phyloP scores from a whole-genome alignment of 2,329 filamentous ascomycete genomes.

The Rasamsonia emersonii region DNA sequence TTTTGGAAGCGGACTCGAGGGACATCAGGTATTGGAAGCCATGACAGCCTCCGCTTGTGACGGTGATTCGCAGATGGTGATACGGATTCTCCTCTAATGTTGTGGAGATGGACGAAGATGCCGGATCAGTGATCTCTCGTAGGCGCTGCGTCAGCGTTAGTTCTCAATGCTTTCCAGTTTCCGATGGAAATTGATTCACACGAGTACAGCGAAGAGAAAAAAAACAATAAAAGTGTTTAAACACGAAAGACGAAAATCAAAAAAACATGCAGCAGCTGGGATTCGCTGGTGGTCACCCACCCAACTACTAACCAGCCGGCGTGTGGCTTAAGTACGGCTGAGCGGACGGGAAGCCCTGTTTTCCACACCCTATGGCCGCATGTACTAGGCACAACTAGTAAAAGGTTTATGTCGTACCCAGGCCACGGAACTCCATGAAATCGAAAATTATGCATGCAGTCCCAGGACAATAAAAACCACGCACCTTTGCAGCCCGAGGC shows the following conservation, averaged over 20 bases:
- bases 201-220: conserved; percentile 2
- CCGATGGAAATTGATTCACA: conserved; percentile 14
- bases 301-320: conserved; percentile 39
- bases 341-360: conserved; percentile 40
- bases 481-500: conserved; percentile 67
- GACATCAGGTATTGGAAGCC: conserved; percentile 97
- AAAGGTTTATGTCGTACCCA: too few relatives aligned
- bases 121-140: conserved; percentile 57
- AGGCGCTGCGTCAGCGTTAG: conserved; percentile 46
- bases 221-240: conserved; percentile 5
- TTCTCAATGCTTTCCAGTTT: conserved; percentile 3
- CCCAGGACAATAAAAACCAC: conserved; percentile 16
- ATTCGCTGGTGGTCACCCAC: conserved; percentile 41
- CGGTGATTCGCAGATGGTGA: conserved; percentile 80
- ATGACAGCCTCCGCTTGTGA: conserved; percentile 91
- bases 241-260: conserved; percentile 11
- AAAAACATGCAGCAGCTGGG: conserved; percentile 37
- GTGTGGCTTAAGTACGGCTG: conserved; percentile 40
- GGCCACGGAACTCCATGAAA: too few relatives aligned
- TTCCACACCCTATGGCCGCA: conserved; percentile 39
- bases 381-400: conserved; percentile 18
- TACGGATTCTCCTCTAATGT: conserved; percentile 54
- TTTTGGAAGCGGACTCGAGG: conserved; percentile 51
- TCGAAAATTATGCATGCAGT: too few relatives aligned
- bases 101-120: conserved; percentile 29